A percentile compares a stretch with the other conserved stretches of the same genome.
These are phyloP conservation scores for Neonectria coccinea DNA, from an alignment of 2,329 filamentous ascomycete genomes.

Conservation along the genomic window DNA sequence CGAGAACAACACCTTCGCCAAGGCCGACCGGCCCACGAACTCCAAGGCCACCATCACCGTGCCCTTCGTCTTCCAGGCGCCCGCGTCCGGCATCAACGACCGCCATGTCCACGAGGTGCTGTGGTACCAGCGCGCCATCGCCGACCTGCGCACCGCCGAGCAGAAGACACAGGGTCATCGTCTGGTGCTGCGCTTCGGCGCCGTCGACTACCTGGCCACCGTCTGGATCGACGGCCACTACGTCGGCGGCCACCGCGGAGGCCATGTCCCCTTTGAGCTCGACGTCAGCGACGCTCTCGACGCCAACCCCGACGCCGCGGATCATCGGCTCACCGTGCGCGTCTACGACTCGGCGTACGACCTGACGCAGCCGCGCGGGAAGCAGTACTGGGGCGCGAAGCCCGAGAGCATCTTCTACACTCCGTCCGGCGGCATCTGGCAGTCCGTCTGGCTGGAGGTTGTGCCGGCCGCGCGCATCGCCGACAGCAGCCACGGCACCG, in stretches of 20 bases:
- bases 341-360: conserved; percentile 74
- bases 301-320: conserved; percentile 38
- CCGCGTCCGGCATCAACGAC: conserved; percentile 71
- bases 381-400: conserved; percentile 73
- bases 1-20: conserved; percentile 57
- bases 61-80: conserved; percentile 74
- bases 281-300: conserved; percentile 65
- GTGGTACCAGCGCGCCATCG: conserved; percentile 71
- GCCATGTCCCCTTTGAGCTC: conserved; percentile 69
- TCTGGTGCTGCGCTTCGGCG: conserved; percentile 67
- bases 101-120: conserved; percentile 73
- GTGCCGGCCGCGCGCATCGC: conserved; percentile 65
- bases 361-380: conserved; percentile 73
- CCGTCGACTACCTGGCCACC: conserved; percentile 71
- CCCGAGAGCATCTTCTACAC: conserved; percentile 72
- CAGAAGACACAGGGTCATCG: conserved; percentile 56
- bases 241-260: conserved; percentile 67
- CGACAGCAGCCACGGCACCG: conserved; percentile 68
- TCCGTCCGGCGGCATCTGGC: conserved; percentile 69
- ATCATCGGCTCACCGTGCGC: conserved; percentile 63
- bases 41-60: conserved; percentile 68
- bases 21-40: conserved; percentile 48
- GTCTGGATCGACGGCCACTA: conserved; percentile 67
- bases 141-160: conserved; percentile 59
- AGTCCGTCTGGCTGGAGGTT: conserved; percentile 67